phyloP scores from a whole-genome alignment of 306 rosid species.

The Canavalia gladiata region DNA sequence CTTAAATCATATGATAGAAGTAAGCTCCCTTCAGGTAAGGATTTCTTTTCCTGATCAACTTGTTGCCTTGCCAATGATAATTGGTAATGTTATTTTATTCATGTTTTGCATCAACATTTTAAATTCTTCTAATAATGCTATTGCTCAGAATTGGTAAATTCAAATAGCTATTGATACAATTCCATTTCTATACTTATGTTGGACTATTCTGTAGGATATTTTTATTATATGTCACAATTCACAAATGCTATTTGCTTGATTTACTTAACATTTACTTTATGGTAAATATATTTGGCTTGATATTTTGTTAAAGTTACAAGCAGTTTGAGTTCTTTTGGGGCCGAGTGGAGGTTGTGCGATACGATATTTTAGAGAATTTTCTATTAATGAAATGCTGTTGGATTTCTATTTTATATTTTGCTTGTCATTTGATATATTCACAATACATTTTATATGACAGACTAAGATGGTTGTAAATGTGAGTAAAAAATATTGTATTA shows the following conservation, averaged over 20 bases:
- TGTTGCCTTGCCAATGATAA: constrained; percentile 15
- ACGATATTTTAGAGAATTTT: constrained; percentile 14
- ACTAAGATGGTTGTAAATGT: constrained; percentile 32
- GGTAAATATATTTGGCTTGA: constrained; percentile 13
- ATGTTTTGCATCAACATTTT: constrained; percentile 5
- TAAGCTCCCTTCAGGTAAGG: constrained; percentile 94
- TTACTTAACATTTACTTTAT: constrained; percentile 25
- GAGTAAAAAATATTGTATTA: constrained; percentile 13
- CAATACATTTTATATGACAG: constrained; percentile 15
- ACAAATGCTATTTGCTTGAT: neutral
- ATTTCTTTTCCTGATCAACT: constrained; percentile 43
- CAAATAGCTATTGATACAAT: constrained; percentile 2
- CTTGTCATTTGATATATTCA: constrained; percentile 34
- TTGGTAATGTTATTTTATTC: constrained; percentile 29
- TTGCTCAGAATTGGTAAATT: constrained; percentile 25
- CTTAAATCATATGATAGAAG: constrained; percentile 71
- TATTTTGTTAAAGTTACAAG: constrained; percentile 19
- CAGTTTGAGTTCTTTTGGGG: constrained; percentile 30
- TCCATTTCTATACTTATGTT: constrained; percentile 25
- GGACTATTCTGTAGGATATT: constrained; percentile 22
- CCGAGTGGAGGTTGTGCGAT: constrained; percentile 29
- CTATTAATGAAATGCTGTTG: constrained; percentile 37
- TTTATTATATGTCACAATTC: neutral
- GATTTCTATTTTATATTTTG: constrained; percentile 26
- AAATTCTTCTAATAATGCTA: neutral